Evolutionary conservation across 1,284 basidiomycete genomes (phyloP), one percentile per base, ranked within the genome.

Genomic region (Pseudozyma pruni): DNA sequence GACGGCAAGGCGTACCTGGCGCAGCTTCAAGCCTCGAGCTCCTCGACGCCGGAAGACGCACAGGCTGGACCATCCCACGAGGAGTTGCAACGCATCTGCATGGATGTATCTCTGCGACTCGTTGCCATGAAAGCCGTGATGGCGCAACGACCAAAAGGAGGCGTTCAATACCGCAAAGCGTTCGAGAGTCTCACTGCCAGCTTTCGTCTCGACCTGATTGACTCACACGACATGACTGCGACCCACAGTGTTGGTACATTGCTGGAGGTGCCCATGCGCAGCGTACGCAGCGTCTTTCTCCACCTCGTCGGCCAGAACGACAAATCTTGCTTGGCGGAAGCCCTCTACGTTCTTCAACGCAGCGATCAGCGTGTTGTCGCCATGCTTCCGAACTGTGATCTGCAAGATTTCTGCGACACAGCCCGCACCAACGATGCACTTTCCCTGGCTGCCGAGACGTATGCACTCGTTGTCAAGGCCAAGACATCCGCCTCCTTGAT

Each of bases 151-250:
- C 39, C 61, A 3, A 42, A 61, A 23, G 61, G 68, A n/a, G 57
- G 61, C 10, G 35, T 66, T 1, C 57, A 64, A 44, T 61, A 57
- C 27, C 60, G 61, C 23, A 54, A 47, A 31, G 61, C 61, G 9
- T 56, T 71, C 42, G 57, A 71, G 33, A 61, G 46, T 20, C 43
- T 71, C 25, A 32, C 47, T 16, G 39, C 49, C 3, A 66, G 61
- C 46, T 61, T 71, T 19, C 61, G 61, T 17, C 43, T 64, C 19
- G 66, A 63, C 32, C n/a, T 63, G n/a, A 20, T 59, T 8, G 67
- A 63, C 32, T 22, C 46, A 5, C 13, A 34, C 22, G 31, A 51
- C 7, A 17, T 8, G 2, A 13, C 11, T 5, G 13, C 31, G 5
- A 19, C 13, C 9, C 8, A 33, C 10, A 29, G 40, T 3, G 6